Conservation (phyloP, 495 filamentous ascomycete species). For the Pseudotulostoma volvatum region DNA sequence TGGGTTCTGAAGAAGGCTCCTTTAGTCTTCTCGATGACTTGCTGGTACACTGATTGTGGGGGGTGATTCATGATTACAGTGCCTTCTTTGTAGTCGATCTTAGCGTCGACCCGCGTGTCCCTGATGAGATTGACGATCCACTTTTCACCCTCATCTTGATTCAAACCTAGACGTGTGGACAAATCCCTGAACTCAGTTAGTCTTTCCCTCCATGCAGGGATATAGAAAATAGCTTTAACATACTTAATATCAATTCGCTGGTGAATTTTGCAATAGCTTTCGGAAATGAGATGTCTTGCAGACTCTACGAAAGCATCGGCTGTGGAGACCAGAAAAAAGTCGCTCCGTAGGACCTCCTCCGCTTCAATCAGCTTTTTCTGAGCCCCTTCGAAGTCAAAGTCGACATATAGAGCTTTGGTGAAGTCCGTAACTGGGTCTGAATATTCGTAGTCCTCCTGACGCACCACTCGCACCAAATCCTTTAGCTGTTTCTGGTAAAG, state of each 20-base stretch:
- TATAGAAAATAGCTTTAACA: slow-evolving; percentile 10
- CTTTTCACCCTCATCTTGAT: slow-evolving; percentile 91
- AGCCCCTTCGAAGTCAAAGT: slow-evolving; percentile 97
- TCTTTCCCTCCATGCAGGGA: background rate
- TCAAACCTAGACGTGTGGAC: slow-evolving; percentile 73
- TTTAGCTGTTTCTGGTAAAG: slow-evolving; percentile 96
- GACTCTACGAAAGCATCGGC: slow-evolving; percentile 87
- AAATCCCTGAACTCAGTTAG: slow-evolving; percentile 45
- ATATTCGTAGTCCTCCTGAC: slow-evolving; percentile 96
- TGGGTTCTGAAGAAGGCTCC: slow-evolving; percentile 83
- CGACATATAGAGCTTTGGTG: slow-evolving; percentile 86
- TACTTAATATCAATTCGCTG: slow-evolving; percentile 92
- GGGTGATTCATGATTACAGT: slow-evolving; percentile 99
- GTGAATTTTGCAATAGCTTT: slow-evolving; percentile 99
- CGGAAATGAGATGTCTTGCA: slow-evolving; percentile 88
- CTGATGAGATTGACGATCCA: slow-evolving; percentile 99
- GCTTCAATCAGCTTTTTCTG: slow-evolving; percentile 82
- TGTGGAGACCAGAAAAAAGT: slow-evolving; percentile 84
- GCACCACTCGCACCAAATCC: slow-evolving; percentile 83
- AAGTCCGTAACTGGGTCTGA: slow-evolving; percentile 90
- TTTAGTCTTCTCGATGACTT: slow-evolving; percentile 94
- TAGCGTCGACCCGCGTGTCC: slow-evolving; percentile 91
- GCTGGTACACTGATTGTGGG: slow-evolving; percentile 93
- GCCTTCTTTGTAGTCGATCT: slow-evolving; percentile 97
- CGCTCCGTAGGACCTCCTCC: slow-evolving; percentile 76